Evolutionary conservation across 805 yeast species (phyloP), one percentile per base, ranked within the genome.

Genomic region (Candida ovalis): DNA sequence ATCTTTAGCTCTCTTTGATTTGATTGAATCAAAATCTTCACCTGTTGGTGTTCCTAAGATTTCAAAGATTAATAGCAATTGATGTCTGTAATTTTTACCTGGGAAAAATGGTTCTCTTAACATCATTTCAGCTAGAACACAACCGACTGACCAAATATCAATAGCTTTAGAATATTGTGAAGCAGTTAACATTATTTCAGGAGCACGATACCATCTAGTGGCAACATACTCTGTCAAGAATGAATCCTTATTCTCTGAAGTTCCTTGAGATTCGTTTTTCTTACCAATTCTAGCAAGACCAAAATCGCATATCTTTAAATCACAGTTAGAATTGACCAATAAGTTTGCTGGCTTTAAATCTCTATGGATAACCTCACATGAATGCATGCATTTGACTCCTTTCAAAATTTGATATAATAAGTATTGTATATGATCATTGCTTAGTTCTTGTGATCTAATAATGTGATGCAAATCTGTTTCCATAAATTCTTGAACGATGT

Each of bases 171-270:
- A 78, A 55, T 86, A 86, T 57, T 82, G 83, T 37, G 86, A 82
- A 50, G 78, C 75, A 1, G 88, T 80, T 24, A 86, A 67, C 92
- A 86, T 86, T 48, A 86, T 84, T 63, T 86, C 94, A 0, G 92
- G 92, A 0, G 92, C 92, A 45, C 94, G 69, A 62, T 86, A 86
- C 92, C 92, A 86, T 57, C 94, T 71, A 8, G 94, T 86, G 2
- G 92, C 92, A 3, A 86, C 94, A 55, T 86, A 86, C 61, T 86
- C 92, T 0, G 92, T 86, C 70, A 86, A 71, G 53, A 77, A 76
- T 1, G 61, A 46, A 42, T 59, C 62, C 35, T 60, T 60, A 40
- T 61, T 59, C 25, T 51, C 57, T 2, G 50, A 51, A 5, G 53
- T 45, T 5, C 44, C 40, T 24, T 53, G 77, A 50, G 73, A 61